phyloP scores from a whole-genome alignment of 2,329 filamentous ascomycete species.

The Pseudogymnoascus sp. region DNA sequence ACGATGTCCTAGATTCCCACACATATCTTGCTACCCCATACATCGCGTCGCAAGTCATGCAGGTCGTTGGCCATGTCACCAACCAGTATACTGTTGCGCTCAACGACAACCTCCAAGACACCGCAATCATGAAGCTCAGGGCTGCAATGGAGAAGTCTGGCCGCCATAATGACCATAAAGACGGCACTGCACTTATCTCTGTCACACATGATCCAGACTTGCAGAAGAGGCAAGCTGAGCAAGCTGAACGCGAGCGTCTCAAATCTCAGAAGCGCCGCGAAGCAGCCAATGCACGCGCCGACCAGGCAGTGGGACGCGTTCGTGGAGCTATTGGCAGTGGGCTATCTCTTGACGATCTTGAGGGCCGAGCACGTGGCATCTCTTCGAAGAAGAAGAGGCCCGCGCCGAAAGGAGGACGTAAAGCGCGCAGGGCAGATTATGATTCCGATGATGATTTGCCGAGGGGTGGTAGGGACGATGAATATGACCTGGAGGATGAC shows the following conservation, averaged over 20 bases:
- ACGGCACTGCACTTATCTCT: slow-evolving; percentile 56
- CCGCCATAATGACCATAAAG: slow-evolving; percentile 43
- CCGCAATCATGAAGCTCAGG: slow-evolving; percentile 60
- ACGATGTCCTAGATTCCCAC: slow-evolving; percentile 61
- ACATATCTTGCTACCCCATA: slow-evolving; percentile 69
- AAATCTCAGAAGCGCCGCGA: slow-evolving; percentile 58
- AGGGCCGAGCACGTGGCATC: slow-evolving; percentile 41
- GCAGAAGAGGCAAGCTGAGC: slow-evolving; percentile 63
- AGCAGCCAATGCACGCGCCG: slow-evolving; percentile 56
- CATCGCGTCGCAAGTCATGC: slow-evolving; percentile 56
- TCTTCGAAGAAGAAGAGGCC: slow-evolving; percentile 40
- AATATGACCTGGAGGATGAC: slow-evolving; percentile 72
- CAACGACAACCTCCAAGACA: slow-evolving; percentile 59
- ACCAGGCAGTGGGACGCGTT: slow-evolving; percentile 41
- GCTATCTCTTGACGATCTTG: slow-evolving; percentile 60
- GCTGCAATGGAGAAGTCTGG: slow-evolving; percentile 52
- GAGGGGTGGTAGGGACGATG: slow-evolving; percentile 51
- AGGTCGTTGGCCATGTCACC: slow-evolving; percentile 67
- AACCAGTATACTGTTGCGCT: slow-evolving; percentile 62
- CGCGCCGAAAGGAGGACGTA: slow-evolving; percentile 40
- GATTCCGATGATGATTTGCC: slow-evolving; percentile 68
- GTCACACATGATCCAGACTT: slow-evolving; percentile 68
- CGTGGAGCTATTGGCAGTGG: slow-evolving; percentile 42
- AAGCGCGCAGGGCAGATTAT: slow-evolving; percentile 53
- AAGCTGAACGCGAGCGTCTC: slow-evolving; percentile 64